Conservation (phyloP, 2,329 filamentous ascomycete species). For the Nemania serpens region DNA sequence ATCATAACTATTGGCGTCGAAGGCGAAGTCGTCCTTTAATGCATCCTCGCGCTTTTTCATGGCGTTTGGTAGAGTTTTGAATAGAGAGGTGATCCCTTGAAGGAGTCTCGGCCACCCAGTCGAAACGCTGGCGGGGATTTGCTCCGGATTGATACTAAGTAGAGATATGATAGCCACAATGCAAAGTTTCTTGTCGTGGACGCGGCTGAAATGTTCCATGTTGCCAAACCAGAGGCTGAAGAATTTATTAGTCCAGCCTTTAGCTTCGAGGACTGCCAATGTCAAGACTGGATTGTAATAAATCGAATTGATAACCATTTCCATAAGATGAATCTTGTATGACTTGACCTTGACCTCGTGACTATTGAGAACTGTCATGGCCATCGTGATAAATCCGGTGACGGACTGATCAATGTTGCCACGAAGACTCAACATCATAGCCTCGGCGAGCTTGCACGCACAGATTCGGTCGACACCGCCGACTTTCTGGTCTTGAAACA, state of each 20-base stretch:
- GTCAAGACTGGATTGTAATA: constrained; percentile 93
- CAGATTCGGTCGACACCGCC: constrained; percentile 94
- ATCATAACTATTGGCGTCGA: constrained; percentile 64
- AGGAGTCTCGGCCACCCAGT: constrained; percentile 93
- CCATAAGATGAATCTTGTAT: constrained; percentile 95
- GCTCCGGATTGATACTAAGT: constrained; percentile 75
- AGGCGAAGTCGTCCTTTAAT: constrained; percentile 82
- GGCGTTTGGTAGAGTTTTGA: constrained; percentile 86
- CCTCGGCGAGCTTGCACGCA: constrained; percentile 95
- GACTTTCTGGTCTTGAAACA: constrained; percentile 91
- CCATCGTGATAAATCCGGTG: constrained; percentile 84
- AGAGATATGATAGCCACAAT: constrained; percentile 91
- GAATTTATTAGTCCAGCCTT: constrained; percentile 97
- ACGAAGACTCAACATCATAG: constrained; percentile 93
- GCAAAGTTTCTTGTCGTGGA: constrained; percentile 98
- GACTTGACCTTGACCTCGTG: constrained; percentile 87
- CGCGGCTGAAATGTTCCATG: constrained; percentile 89
- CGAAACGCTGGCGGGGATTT: constrained; percentile 90
- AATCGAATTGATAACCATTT: constrained; percentile 97
- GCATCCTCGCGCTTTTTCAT: constrained; percentile 92
- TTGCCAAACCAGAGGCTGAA: constrained; percentile 98
- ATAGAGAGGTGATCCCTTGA: constrained; percentile 83
- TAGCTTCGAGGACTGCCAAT: constrained; percentile 84
- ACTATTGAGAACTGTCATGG: constrained; percentile 79
- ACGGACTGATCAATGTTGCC: constrained; percentile 88